Base-by-base conservation (phyloP, 352 stramenopile genomes). In the Phytophthora fragariaefolia region DNA sequence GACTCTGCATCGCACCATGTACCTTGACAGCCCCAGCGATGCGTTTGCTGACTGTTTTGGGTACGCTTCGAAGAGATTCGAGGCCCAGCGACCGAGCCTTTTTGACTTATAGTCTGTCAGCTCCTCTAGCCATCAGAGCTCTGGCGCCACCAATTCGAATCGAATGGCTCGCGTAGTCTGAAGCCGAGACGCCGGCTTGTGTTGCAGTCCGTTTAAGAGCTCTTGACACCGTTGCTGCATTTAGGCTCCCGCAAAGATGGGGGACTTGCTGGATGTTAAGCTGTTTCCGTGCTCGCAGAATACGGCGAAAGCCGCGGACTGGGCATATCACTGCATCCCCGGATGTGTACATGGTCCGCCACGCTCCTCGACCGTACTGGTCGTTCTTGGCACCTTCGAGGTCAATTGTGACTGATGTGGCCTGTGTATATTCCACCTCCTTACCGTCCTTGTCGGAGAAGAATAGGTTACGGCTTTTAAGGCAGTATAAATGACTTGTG, bases 111-210 rank as follows among this genome's bases (percentile, higher is more conserved):
- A 69, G 6, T 23, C 52, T 68, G 30, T 69, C 51, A 12, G 47
- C 46, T 15, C 28, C 52, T 7, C 65, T 58, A 4, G n/a, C 51
- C 0, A 60, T 30, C 1, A 65, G 36, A 1, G 58, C 43, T 12
- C 58, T 69, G 13, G 65, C 53, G 5, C 65, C 65, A 15, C 59
- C 66, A 5, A 74, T 66, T n/a, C 66, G 40, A 1, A 69, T 60
- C 0, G 66, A 69, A n/a, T 66, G 66, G 1, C 53, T 66, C 3
- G 47, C 60, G 13, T 74, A 66, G 6, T 24, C 28, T 0, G 9
- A 6, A 28, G 47, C 3, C 0, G 53, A 32, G 18, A 73, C 66
- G 4, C 52, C 38, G 6, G 24, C 32, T 10, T 1, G n/a, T 12
- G 1, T 2, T 12, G 47, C 66, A 1, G 26, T 50, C 15, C 18